These are phyloP conservation scores for Fusarium newnesense DNA, from an alignment of 2,329 filamentous ascomycete genomes.

Conservation along the genomic window DNA sequence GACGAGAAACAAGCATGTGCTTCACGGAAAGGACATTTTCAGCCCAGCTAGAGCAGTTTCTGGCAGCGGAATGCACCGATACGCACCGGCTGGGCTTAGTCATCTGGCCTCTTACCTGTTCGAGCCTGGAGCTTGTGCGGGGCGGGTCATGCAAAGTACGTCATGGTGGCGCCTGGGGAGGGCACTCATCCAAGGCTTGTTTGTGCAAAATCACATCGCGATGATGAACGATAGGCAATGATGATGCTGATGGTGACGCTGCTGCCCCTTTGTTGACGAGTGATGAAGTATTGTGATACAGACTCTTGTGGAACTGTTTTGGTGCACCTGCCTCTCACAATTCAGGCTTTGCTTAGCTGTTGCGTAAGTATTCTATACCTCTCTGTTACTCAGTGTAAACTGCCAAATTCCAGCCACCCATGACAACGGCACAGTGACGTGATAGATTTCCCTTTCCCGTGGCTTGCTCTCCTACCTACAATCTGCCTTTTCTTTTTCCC, in stretches of 20 bases:
- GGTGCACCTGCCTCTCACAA: neutral
- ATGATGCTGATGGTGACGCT: constrained; percentile 39
- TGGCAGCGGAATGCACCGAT: constrained; percentile 21
- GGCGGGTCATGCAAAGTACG: constrained; percentile 34
- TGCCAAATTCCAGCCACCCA: constrained; percentile 39
- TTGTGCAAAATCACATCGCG: constrained; percentile 29
- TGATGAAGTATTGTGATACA: constrained; percentile 17
- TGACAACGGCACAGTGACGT: constrained; percentile 42
- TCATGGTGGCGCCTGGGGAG: constrained; percentile 38
- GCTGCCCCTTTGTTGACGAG: constrained; percentile 9
- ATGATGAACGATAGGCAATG: constrained; percentile 39
- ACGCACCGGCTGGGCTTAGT: constrained; percentile 2
- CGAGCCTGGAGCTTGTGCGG: constrained; percentile 38
- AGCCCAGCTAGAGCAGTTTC: neutral
- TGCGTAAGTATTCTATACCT: constrained; percentile 31
- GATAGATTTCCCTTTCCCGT: constrained; percentile 40
- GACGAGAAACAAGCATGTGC: constrained; percentile 22
- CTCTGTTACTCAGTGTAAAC: constrained; percentile 6
- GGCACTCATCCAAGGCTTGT: constrained; percentile 33
- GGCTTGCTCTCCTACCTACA: constrained; percentile 22
- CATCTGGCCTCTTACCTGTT: constrained; percentile 27
- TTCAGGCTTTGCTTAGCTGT: constrained; percentile 21
- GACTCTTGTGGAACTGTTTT: constrained; percentile 12
- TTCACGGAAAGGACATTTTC: constrained; percentile 2
- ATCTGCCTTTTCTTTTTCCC: constrained; percentile 24